These are phyloP conservation scores for Fusarium sp. DNA, from an alignment of 2,329 filamentous ascomycete genomes.

Conservation along the genomic window DNA sequence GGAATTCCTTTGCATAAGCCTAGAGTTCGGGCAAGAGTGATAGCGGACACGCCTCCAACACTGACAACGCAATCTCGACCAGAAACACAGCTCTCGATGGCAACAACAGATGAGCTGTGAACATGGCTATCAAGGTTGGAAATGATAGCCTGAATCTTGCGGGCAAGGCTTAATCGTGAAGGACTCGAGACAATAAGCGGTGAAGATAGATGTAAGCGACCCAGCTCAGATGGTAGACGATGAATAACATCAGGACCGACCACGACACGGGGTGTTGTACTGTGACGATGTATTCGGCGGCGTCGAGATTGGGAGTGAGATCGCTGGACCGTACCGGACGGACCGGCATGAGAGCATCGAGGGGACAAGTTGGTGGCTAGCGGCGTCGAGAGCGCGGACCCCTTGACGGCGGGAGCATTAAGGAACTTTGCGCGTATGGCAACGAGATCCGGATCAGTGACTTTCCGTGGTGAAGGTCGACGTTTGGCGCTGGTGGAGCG, in stretches of 20 bases:
- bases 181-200: conserved; percentile 55
- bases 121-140: conserved; percentile 49
- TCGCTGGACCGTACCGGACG: conserved; percentile 8
- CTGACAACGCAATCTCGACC: conserved; percentile 68
- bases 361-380: conserved; percentile 33
- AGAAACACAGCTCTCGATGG: conserved; percentile 35
- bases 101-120: conserved; percentile 49
- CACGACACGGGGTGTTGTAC: conserved; percentile 50
- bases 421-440: conserved; percentile 25
- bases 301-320: conserved; percentile 9
- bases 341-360: conserved; percentile 13
- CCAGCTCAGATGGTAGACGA: conserved; percentile 51
- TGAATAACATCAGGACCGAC: conserved; percentile 50
- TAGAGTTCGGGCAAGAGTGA: conserved; percentile 67
- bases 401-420: conserved; percentile 27
- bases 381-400: conserved; percentile 29
- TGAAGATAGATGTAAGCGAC: conserved; percentile 46
- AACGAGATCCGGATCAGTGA: conserved; percentile 33
- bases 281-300: conserved; percentile 2
- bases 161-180: conserved; percentile 51
- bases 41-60: conserved; percentile 71
- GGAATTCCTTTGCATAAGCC: conserved; percentile 63
- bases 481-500: conserved; percentile 13
- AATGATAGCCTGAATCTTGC: conserved; percentile 50
- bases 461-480: conserved; percentile 22